Evolutionary conservation across 441 rosid genomes (phyloP), one percentile per base, ranked within the genome.

Genomic region (Euphorbia schlechtendalii): DNA sequence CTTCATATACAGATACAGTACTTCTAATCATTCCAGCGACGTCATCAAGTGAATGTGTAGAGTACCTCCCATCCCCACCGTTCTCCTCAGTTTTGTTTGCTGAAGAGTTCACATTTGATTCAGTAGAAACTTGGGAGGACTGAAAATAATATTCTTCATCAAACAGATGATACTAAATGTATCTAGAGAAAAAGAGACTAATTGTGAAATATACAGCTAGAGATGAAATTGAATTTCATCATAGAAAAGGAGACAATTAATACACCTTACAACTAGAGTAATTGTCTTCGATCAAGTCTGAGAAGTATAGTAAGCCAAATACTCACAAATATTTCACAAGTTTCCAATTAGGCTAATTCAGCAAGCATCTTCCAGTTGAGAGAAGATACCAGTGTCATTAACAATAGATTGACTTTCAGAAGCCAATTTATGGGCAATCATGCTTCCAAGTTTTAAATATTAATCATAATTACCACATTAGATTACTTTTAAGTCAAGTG

Each of bases 1-100:
- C 79, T 86, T 89, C 99, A 73, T 89, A 94, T 24, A 84, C 83
- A 79, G 96, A 83, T 74, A 94, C 78, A 27, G 96, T 89, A 76
- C 79, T 74, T 59, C 88, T 81, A 74, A 94, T 82, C 96, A 94
- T 87, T 53, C 78, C 90, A 67, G 92, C 86, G 78, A 94, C 97
- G 84, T 91, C 99, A 77, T 91, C 99, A 56, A 94, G 84, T 63
- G 96, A 89, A 87, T 94, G 99, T 74, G 76, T 70, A 5, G 92
- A 87, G 81, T 84, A 87, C 81, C 85, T 90, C 68, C 87, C 88
- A 74, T 88, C 94, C 70, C 86, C 88, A 68, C 75, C 73, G 70
- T 85, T 94, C 72, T 94, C 99, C 76, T 89, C 96, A 0, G 76
- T 76, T 76, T 85, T 91, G 75, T 75, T 80, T 70, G 85, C 88